These are phyloP conservation scores for Chaetothyriales sp. DNA, from an alignment of 2,329 filamentous ascomycete genomes.

Conservation along the genomic window DNA sequence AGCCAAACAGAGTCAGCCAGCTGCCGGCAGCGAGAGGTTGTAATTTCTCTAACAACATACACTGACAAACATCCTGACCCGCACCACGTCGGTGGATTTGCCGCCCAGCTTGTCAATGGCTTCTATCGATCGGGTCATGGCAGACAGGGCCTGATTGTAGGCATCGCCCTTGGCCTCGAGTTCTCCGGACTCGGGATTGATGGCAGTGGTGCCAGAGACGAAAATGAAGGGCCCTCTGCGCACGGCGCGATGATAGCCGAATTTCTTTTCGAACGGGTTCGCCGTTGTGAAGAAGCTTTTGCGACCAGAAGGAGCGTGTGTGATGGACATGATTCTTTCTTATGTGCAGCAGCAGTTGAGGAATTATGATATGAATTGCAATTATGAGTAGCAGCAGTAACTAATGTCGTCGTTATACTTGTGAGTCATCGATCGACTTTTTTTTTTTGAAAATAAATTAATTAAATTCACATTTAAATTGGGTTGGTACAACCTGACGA, in stretches of 20 bases:
- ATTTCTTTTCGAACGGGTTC: constrained; percentile 24
- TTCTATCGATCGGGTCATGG: constrained; percentile 19
- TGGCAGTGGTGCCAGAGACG: constrained; percentile 26
- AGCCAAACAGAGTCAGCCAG: no score
- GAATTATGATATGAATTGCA: no score
- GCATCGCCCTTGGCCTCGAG: constrained; percentile 23
- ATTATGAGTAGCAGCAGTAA: no score
- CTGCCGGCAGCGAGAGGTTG: no score
- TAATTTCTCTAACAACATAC: no score
- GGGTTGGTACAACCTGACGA: no score
- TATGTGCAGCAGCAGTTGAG: no score
- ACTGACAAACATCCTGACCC: constrained; percentile 24
- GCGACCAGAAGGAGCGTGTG: not conserved
- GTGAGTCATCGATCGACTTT: no score
- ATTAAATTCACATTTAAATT: no score
- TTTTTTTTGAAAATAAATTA: no score
- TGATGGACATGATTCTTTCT: not conserved
- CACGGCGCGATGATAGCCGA: constrained; percentile 27
- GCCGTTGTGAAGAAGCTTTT: constrained; percentile 20
- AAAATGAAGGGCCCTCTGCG: constrained; percentile 23
- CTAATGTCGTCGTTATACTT: no score
- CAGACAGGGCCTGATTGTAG: constrained; percentile 20
- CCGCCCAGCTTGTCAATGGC: constrained; percentile 23
- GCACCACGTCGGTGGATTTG: constrained; percentile 21
- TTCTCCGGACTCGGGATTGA: constrained; percentile 19